Percentiles rank a stretch among this genome's conserved stretches.
phyloP scores from a whole-genome alignment of 371 early-diverging fungal genomes.

The Fennellomyces sp. region DNA sequence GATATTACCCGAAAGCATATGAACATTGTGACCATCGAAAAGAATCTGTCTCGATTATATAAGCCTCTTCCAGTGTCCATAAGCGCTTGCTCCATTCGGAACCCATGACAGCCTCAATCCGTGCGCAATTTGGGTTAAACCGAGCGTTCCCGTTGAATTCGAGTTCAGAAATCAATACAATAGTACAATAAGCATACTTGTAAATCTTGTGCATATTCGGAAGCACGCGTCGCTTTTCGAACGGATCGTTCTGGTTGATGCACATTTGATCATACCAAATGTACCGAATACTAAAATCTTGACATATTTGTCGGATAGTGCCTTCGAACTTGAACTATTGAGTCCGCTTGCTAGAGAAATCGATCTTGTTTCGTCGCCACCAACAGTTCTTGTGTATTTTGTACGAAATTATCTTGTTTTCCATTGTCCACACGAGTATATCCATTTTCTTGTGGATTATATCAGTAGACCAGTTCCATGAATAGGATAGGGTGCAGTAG shows the following conservation, averaged over 20 bases:
- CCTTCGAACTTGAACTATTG: not conserved
- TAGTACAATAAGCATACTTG: not conserved
- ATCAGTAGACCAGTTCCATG: not conserved
- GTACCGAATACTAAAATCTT: not conserved
- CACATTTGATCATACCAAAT: conserved; percentile 1
- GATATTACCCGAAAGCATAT: not conserved
- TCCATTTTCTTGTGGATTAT: not conserved
- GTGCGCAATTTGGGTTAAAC: too few relatives aligned
- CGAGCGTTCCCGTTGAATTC: too few relatives aligned
- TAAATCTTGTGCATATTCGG: not conserved
- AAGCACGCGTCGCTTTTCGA: not conserved
- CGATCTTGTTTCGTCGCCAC: too few relatives aligned
- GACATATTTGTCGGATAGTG: not conserved
- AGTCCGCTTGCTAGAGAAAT: too few relatives aligned
- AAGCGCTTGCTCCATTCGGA: not conserved
- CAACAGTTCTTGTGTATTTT: too few relatives aligned
- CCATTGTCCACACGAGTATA: not conserved
- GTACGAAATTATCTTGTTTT: not conserved
- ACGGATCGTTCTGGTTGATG: not conserved
- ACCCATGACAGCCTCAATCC: too few relatives aligned
- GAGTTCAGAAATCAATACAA: not conserved
- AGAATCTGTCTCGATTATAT: not conserved
- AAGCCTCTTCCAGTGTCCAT: not conserved
- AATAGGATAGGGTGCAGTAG: not conserved
- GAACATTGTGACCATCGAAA: not conserved